These are phyloP conservation scores for Linnemannia hyalina DNA, from an alignment of 192 early-diverging fungal genomes.

Conservation along the genomic window DNA sequence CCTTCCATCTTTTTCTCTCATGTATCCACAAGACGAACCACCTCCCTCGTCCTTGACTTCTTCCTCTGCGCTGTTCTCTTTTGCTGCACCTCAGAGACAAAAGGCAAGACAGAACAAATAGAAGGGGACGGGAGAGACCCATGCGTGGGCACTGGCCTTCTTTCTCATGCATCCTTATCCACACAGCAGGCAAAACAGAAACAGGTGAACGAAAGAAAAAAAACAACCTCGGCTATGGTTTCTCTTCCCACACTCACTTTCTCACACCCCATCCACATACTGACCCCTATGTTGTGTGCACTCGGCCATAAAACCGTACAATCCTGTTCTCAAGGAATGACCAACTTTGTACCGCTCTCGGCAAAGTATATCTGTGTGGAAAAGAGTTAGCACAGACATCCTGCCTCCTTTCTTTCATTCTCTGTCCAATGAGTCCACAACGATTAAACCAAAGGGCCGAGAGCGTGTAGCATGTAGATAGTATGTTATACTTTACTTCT, in stretches of 20 bases:
- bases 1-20: no score
- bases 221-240: not conserved
- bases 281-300: no score
- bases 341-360: not conserved
- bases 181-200: not conserved
- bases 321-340: no score
- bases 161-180: not conserved
- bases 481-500: slow-evolving; percentile 36
- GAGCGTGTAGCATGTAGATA: not conserved
- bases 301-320: no score
- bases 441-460: not conserved
- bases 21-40: no score
- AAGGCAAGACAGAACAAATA: no score
- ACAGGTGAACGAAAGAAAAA: no score
- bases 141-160: no score
- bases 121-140: no score
- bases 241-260: not conserved
- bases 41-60: no score
- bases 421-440: not conserved
- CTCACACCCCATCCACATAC: not conserved
- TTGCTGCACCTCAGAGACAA: no score
- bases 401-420: not conserved
- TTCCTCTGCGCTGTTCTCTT: no score
- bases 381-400: not conserved
- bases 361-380: not conserved